Evolutionary conservation across 495 filamentous ascomycete species (phyloP), one percentile per base, ranked within the genome.

Genomic region (Thermochaetoides thermophila): DNA sequence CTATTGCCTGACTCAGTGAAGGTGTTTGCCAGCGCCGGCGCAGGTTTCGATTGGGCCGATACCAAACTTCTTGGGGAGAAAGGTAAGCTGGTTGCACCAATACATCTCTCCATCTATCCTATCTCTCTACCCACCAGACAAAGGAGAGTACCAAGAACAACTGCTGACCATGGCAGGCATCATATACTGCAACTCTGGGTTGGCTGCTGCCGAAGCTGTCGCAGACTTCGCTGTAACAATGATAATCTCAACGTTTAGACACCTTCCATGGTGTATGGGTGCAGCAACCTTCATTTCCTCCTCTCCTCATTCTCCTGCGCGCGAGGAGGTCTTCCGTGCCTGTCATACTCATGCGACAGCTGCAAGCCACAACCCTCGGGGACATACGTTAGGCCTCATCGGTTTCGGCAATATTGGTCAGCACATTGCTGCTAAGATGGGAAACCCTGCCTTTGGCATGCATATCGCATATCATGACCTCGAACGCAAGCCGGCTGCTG

Each of bases 31-130:
- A 75, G 70, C 40, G 78, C 81, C 3, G 81, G 78, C 9, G 75
- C 80, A 10, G 79, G 77, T 3, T 83, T 75, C 43, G 79, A 84
- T 50, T 83, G 81, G 78, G 78, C 73, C 20, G 75, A 86, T 47
- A 75, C 71, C 14, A 63, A 70, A 47, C 42, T 67, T n/a, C 49
- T 84, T 39, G 80, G 73, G 5, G 66, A 76, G 48, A 62, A 59
- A 46, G 79, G 79, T 82, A 60, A 36, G 66, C n/a, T n/a, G n/a
- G n/a, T n/a, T n/a, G n/a, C n/a, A n/a, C n/a, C n/a, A n/a, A n/a
- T n/a, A n/a, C n/a, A n/a, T n/a, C n/a, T n/a, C n/a, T 42, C 9
- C 1, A 5, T 31, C n/a, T 16, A 27, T 19, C 21, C 29, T 5
- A 3, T 26, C 18, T 21, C n/a, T 9, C 9, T 16, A 1, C 0